Evolutionary conservation across 306 rosid species (phyloP).

Genomic region (Quercus agrifolia): DNA sequence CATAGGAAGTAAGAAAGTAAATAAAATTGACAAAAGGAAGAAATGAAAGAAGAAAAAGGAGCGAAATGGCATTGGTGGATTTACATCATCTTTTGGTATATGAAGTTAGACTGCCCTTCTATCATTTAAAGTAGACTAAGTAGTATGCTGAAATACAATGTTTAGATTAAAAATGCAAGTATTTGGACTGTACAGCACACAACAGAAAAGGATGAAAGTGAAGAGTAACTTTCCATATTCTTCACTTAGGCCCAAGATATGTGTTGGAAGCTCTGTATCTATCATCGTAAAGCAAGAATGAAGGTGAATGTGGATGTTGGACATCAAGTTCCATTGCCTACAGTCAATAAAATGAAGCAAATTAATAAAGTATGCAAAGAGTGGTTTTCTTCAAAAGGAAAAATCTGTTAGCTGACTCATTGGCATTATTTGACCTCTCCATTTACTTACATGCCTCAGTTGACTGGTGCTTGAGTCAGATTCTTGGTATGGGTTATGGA

Average conservation of each 20-base stretch:
- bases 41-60: no score
- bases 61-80: not conserved
- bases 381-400: not conserved
- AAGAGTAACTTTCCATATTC: conserved; percentile 16
- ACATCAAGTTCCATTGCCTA: conserved; percentile 56
- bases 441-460: conserved; percentile 40
- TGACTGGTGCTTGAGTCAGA: conserved; percentile 42
- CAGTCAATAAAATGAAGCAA: conserved; percentile 21
- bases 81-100: not conserved
- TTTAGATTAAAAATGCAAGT: not conserved
- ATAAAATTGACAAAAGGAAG: not conserved
- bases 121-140: not conserved
- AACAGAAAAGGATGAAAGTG: conserved; percentile 8
- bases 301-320: conserved; percentile 48
- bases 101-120: not conserved
- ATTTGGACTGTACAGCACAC: conserved; percentile 24
- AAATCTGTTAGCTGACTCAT: not conserved
- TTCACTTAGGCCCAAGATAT: conserved; percentile 20
- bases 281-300: conserved; percentile 44
- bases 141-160: not conserved
- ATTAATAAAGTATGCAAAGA: conserved; percentile 15
- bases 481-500: conserved; percentile 40
- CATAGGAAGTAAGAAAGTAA: not conserved
- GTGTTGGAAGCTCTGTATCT: conserved; percentile 40
- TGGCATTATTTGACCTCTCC: conserved; percentile 1